phyloP scores from a whole-genome alignment of 1,139 yeast species.

The Pichia inconspicua region DNA sequence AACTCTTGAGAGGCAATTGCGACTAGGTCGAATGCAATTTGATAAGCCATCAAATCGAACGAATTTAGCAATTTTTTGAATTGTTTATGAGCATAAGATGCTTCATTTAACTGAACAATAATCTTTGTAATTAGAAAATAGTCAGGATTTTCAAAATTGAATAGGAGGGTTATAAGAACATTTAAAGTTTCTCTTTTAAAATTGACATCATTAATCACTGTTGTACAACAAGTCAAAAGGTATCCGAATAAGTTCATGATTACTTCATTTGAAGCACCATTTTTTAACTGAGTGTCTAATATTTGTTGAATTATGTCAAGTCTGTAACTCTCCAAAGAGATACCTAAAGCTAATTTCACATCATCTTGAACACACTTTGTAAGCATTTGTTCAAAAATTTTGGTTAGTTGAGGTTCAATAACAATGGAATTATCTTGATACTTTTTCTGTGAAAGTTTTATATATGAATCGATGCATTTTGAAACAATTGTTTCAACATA shows the following conservation, averaged over 20 bases:
- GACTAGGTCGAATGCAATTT: constrained; percentile 92
- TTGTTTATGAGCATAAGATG: constrained; percentile 56
- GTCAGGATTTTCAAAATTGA: constrained; percentile 56
- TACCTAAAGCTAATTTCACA: constrained; percentile 77
- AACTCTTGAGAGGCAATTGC: constrained; percentile 90
- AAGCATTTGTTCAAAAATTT: constrained; percentile 81
- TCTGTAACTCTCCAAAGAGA: constrained; percentile 81
- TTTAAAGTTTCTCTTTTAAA: constrained; percentile 62
- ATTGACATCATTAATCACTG: constrained; percentile 48
- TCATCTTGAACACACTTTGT: constrained; percentile 68
- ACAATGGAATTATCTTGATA: constrained; percentile 35
- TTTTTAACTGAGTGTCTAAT: constrained; percentile 37
- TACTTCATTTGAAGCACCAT: constrained; percentile 35
- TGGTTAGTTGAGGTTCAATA: constrained; percentile 57
- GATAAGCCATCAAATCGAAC: constrained; percentile 57
- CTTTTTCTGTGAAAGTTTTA: constrained; percentile 50
- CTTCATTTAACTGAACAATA: constrained; percentile 80
- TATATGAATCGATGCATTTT: constrained; percentile 81
- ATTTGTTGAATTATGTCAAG: constrained; percentile 70
- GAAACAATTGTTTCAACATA: constrained; percentile 90
- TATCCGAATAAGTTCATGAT: constrained; percentile 59
- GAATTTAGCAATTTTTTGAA: constrained; percentile 52
- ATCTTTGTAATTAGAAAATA: constrained; percentile 77
- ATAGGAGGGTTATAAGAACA: constrained; percentile 53
- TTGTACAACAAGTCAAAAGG: constrained; percentile 66